A percentile compares a stretch with the other conserved stretches of the same genome.
Evolutionary conservation across 2,329 filamentous ascomycete species (phyloP).

Genomic region (Fulvia fulva): DNA sequence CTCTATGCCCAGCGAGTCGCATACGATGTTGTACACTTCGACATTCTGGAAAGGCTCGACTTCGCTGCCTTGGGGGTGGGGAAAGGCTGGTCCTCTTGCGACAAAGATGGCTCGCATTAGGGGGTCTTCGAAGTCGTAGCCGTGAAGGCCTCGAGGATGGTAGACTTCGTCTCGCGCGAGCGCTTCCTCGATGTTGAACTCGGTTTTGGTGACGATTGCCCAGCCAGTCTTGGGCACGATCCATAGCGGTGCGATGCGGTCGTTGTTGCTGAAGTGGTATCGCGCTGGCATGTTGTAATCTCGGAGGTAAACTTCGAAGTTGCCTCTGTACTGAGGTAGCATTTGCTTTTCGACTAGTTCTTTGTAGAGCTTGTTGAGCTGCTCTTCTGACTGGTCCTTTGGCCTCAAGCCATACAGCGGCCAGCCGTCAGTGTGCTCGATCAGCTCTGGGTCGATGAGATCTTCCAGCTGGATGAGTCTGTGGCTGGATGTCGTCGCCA

Average conservation of each 20-base stretch:
- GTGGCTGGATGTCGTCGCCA: conserved; percentile 83
- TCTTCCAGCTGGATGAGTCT: conserved; percentile 88
- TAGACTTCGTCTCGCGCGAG: conserved; percentile 64
- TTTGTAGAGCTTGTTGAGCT: conserved; percentile 63
- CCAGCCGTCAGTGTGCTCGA: conserved; percentile 90
- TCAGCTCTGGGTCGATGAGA: conserved; percentile 69
- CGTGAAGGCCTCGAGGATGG: conserved; percentile 79
- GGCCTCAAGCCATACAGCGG: conserved; percentile 85
- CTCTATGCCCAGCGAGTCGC: conserved; percentile 73
- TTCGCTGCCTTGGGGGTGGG: conserved; percentile 74
- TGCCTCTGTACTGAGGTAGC: conserved; percentile 58
- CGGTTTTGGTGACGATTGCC: conserved; percentile 77
- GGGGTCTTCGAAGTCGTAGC: conserved; percentile 91
- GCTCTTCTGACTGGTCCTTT: conserved; percentile 58
- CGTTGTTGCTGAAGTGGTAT: conserved; percentile 85
- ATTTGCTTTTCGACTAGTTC: conserved; percentile 49
- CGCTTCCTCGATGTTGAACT: conserved; percentile 70
- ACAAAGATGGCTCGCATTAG: conserved; percentile 96
- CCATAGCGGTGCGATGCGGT: conserved; percentile 91
- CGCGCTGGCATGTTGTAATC: conserved; percentile 85
- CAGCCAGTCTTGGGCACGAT: conserved; percentile 88
- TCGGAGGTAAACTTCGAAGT: conserved; percentile 81
- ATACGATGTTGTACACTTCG: conserved; percentile 91
- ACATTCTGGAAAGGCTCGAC: conserved; percentile 83
- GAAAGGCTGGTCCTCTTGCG: conserved; percentile 86